phyloP scores from a whole-genome alignment of 1,284 basidiomycete genomes.

The Rhodotorula sp. region DNA sequence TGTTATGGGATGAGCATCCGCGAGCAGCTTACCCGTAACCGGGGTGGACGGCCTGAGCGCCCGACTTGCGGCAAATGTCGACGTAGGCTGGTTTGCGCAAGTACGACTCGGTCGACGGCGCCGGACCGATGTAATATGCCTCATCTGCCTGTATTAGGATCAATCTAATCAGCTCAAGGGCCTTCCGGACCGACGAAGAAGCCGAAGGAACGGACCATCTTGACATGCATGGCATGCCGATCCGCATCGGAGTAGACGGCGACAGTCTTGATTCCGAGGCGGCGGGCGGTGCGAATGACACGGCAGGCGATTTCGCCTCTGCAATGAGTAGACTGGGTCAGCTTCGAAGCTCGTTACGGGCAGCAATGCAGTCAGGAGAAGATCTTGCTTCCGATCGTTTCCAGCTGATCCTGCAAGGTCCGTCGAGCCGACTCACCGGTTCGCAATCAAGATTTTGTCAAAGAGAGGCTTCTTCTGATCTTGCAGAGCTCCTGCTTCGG shows the following conservation, averaged over 20 bases:
- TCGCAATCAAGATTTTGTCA: slow-evolving; percentile 79
- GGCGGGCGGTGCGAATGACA: slow-evolving; percentile 82
- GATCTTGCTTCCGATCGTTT: neutral
- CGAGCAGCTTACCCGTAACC: slow-evolving; percentile 63
- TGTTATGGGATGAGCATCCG: too few relatives aligned
- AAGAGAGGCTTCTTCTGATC: slow-evolving; percentile 40
- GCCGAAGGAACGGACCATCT: slow-evolving; percentile 36
- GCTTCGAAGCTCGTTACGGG: too few relatives aligned
- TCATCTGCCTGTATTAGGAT: slow-evolving; percentile 74
- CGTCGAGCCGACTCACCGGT: slow-evolving; percentile 56
- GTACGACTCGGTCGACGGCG: slow-evolving; percentile 83
- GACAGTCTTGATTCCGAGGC: slow-evolving; percentile 82
- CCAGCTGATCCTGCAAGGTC: too few relatives aligned
- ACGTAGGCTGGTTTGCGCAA: slow-evolving; percentile 85
- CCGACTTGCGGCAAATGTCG: slow-evolving; percentile 70
- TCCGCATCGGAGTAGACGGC: slow-evolving; percentile 88
- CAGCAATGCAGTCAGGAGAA: too few relatives aligned
- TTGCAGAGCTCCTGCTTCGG: neutral
- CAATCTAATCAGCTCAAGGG: neutral
- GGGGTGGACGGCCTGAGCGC: slow-evolving; percentile 83
- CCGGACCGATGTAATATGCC: slow-evolving; percentile 88
- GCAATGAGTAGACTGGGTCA: neutral
- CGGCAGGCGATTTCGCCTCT: slow-evolving; percentile 94
- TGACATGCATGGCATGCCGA: slow-evolving; percentile 70
- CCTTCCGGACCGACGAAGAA: neutral